A percentile compares a stretch with the other conserved stretches of the same genome.
phyloP scores from a whole-genome alignment of 2,329 filamentous ascomycete species.

The Sporothrix euskadiensis region DNA sequence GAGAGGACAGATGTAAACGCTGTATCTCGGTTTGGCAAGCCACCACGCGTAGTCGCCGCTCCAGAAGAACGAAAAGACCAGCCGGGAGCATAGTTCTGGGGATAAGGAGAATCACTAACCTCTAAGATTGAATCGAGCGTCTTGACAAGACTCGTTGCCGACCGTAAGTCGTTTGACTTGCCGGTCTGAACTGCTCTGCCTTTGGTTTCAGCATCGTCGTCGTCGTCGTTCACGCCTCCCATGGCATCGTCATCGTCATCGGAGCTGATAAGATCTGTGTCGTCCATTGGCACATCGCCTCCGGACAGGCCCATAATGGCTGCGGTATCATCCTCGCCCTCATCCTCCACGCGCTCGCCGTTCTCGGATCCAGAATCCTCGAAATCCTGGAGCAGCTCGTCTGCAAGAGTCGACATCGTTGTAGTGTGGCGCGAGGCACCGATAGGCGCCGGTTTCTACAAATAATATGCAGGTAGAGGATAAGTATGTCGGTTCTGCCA shows the following conservation, averaged over 20 bases:
- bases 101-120: slow-evolving; percentile 56
- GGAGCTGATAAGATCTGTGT: slow-evolving; percentile 57
- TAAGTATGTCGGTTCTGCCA: too few species aligned
- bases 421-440: background rate
- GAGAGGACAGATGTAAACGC: slow-evolving; percentile 62
- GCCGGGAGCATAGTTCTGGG: background rate
- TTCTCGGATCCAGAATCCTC: slow-evolving; percentile 81
- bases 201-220: slow-evolving; percentile 65
- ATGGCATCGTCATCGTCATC: slow-evolving; percentile 62
- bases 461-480: background rate
- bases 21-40: slow-evolving; percentile 38
- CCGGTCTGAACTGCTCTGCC: slow-evolving; percentile 82
- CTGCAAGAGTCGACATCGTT: slow-evolving; percentile 82
- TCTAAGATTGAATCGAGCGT: slow-evolving; percentile 77
- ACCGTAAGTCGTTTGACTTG: slow-evolving; percentile 73
- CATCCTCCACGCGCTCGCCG: slow-evolving; percentile 60
- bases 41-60: background rate
- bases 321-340: slow-evolving; percentile 47
- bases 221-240: slow-evolving; percentile 50
- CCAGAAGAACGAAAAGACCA: slow-evolving; percentile 29
- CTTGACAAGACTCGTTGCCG: slow-evolving; percentile 77
- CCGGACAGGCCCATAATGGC: slow-evolving; percentile 43
- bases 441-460: background rate
- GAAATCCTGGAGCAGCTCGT: slow-evolving; percentile 90
- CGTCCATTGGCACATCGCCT: slow-evolving; percentile 60